Base-by-base conservation (phyloP, 495 filamentous ascomycete species). In the Elasticomyces elasticus region DNA sequence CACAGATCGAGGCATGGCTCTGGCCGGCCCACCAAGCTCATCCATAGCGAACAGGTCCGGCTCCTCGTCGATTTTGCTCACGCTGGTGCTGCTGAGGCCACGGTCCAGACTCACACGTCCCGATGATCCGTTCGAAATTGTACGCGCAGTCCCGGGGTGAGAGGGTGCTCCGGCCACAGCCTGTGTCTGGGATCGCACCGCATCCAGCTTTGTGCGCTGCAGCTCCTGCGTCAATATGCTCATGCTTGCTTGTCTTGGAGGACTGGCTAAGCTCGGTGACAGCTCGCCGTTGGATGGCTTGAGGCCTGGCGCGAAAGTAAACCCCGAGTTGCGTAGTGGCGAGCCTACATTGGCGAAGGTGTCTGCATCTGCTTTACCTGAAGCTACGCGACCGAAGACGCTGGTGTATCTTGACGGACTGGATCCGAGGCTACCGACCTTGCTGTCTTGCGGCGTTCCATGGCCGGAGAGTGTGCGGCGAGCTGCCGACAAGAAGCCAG, bases 351-450 rank as follows among this genome's bases (percentile, higher is more conserved):
- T 89, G 35, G 44, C 42, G 2, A 37, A 15, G 33, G 24, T 30
- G n/a, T 54, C 41, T 10, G 24, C 9, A 22, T 49, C 28, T 17
- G 47, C 10, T 26, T 44, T 41, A 41, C 31, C 30, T n/a, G 46
- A 85, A 77, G 19, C 83, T 73, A 44, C 38, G 10, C 65, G 63
- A 55, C 84, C 82, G 70, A 95, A 95, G 7, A 95, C 67, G 5
- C 87, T 80, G 4, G 86, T 84, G 76, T 89, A 98, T 15, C 90
- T 82, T 51, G 87, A 92, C 1, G 89, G 88, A 55, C 87, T 92
- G 0, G 82, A 78, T 42, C 79, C 72, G 13, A 89, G 88, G 28
- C 87, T 95, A 46, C 89, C 89, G 48, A 86, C 82, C 69, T 91
- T 71, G 71, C 64, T 51, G 69, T 69, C 59, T 69, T 74, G 77